Conservation (phyloP, 2,329 filamentous ascomycete species). For the Epichloe elymi region DNA sequence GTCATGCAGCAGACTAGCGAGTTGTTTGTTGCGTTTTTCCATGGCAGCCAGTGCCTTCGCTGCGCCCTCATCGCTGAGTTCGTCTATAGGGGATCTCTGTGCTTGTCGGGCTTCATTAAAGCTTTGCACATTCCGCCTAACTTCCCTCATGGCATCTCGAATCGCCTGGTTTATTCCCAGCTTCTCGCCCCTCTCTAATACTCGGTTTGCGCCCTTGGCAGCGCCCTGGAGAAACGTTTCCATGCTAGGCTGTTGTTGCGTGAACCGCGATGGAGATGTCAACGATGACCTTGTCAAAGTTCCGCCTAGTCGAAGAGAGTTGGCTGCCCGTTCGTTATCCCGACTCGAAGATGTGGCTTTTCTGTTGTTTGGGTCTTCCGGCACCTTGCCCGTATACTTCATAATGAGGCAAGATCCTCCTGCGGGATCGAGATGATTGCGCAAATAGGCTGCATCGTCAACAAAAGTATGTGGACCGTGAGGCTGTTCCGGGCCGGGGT, state of each 20-base stretch:
- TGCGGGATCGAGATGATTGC: conserved; percentile 45
- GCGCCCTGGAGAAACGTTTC: conserved; percentile 65
- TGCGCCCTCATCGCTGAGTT: conserved; percentile 22
- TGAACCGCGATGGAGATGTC: conserved; percentile 32
- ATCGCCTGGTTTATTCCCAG: conserved; percentile 71
- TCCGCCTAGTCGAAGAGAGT: conserved; percentile 27
- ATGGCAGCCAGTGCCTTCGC: conserved; percentile 33
- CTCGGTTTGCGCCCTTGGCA: conserved; percentile 61
- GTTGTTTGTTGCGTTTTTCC: conserved; percentile 51
- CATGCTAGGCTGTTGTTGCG: conserved; percentile 46
- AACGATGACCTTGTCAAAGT: conserved; percentile 31
- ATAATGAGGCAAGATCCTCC: conserved; percentile 54
- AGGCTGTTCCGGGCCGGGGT: conserved; percentile 52
- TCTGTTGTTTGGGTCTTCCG: conserved; percentile 13
- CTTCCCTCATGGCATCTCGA: conserved; percentile 71
- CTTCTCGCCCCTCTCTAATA: conserved; percentile 60
- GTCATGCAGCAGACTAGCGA: conserved; percentile 56
- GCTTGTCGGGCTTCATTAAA: conserved; percentile 43
- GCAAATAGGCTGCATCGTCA: conserved; percentile 68
- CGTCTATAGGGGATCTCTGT: conserved; percentile 23
- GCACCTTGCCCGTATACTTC: conserved; percentile 53
- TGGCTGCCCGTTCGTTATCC: conserved; percentile 21
- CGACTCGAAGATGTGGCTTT: conserved; percentile 15
- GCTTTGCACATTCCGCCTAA: conserved; percentile 60
- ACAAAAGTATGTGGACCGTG: conserved; percentile 68